Base-by-base conservation (phyloP, 2,329 filamentous ascomycete genomes). In the Berkeleyomyces rouxiae region DNA sequence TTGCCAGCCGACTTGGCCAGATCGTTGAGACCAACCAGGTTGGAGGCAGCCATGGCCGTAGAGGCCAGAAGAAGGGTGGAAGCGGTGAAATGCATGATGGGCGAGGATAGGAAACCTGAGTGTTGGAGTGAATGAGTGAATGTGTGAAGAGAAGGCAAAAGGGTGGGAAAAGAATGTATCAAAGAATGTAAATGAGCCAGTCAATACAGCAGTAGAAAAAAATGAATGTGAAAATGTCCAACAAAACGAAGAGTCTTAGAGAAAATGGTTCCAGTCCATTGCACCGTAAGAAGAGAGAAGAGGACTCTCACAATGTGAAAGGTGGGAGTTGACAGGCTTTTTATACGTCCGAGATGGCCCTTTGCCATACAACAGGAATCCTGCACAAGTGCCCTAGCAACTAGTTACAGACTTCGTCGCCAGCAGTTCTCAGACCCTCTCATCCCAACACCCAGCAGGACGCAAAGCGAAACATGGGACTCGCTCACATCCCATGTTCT, bases 1-100 rank as follows among this genome's bases (percentile, higher is more conserved):
- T 79, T 73, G 4, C 81, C 81, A 40, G 79, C 77, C 62, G 76
- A 74, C 64, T 78, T 75, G 9, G 80, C 80, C 36, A 78, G 72
- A 47, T 73, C 69, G 67, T 81, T 71, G 11, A 82, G 75, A 65
- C 76, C 74, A 36, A 68, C 71, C 5, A 69, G 67, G 60, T 23
- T 43, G 10, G 46, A 46, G 42, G 67, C 68, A n/a, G 70, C 42
- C 36, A 63, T 44, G 9, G 65, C 73, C 69, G 65, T 67, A 62
- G 64, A 68, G 51, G 67, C 68, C 58, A 70, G 67, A 42, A 68
- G 62, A n/a, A 70, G 62, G 23, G 69, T 58, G 47, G 67, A 23
- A 46, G 66, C 60, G 55, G 65, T 63, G 49, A 67, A 57, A 58
- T 61, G 65, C 70, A 71, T 71, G 11, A 42, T 67, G 58, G 59